phyloP scores from a whole-genome alignment of 192 early-diverging fungal genomes.

The Backusella mclennaniae region DNA sequence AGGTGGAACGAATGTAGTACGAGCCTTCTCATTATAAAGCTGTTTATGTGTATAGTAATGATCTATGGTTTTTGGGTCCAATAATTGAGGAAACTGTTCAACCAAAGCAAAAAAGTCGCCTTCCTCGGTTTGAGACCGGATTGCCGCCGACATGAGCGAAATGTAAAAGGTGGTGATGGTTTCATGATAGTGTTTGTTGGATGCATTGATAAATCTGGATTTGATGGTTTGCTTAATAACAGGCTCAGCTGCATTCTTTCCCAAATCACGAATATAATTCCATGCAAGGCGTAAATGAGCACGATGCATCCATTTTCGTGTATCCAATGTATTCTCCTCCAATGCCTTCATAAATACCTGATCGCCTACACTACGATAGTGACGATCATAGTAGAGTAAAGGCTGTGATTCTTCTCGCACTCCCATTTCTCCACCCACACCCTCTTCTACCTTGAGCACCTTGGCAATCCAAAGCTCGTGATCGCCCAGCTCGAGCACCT shows the following conservation, averaged over 20 bases:
- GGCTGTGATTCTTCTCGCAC: slow-evolving; percentile 36
- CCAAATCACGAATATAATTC: slow-evolving; percentile 39
- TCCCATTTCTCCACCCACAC: slow-evolving; percentile 38
- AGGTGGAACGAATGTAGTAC: slow-evolving; percentile 22
- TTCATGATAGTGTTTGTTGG: slow-evolving; percentile 29
- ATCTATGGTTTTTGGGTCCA: slow-evolving; percentile 26
- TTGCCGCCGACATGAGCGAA: slow-evolving; percentile 18
- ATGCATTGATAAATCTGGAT: slow-evolving; percentile 13
- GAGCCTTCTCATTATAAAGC: slow-evolving; percentile 20
- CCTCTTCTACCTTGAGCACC: slow-evolving; percentile 54
- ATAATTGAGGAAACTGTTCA: slow-evolving; percentile 26
- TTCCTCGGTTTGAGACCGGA: neutral
- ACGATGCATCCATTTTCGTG: slow-evolving; percentile 35
- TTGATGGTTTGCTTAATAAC: slow-evolving; percentile 31
- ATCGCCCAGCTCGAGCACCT: slow-evolving; percentile 53
- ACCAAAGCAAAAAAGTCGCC: slow-evolving; percentile 39
- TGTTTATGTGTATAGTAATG: slow-evolving; percentile 32
- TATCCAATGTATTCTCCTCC: slow-evolving; percentile 26
- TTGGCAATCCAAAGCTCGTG: slow-evolving; percentile 64
- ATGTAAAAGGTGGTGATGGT: slow-evolving; percentile 40
- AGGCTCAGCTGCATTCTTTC: slow-evolving; percentile 15
- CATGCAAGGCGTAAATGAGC: slow-evolving; percentile 44
- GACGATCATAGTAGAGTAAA: slow-evolving; percentile 50
- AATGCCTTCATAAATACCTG: slow-evolving; percentile 41
- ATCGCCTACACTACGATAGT: slow-evolving; percentile 47